Evolutionary conservation across 2,329 filamentous ascomycete species (phyloP).

Genomic region (Arachnomyces sp.): DNA sequence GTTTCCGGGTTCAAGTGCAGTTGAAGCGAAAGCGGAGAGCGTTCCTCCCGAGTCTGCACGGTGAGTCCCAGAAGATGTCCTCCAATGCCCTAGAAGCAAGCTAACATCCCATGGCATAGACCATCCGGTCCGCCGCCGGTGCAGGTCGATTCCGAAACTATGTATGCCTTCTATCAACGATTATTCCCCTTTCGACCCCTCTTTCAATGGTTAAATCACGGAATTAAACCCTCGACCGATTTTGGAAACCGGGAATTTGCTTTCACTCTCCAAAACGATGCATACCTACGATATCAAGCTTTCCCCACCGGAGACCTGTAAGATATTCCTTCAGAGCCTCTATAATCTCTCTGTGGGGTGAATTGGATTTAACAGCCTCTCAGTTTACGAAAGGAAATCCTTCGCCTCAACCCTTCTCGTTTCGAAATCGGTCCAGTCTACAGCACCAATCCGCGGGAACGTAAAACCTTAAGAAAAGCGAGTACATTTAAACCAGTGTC

Average conservation of each 20-base stretch:
- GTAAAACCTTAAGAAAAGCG: slow-evolving; percentile 75
- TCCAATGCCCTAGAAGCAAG: no score
- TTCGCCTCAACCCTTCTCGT: slow-evolving; percentile 79
- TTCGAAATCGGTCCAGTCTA: slow-evolving; percentile 99
- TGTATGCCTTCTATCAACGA: slow-evolving; percentile 91
- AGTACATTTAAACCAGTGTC: slow-evolving; percentile 76
- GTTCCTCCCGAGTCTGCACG: slow-evolving; percentile 34
- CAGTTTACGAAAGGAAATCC: slow-evolving; percentile 81
- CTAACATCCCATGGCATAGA: slow-evolving; percentile 14
- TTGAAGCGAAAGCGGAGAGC: slow-evolving; percentile 36
- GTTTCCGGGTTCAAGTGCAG: slow-evolving; percentile 48
- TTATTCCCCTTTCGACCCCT: slow-evolving; percentile 90
- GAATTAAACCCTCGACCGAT: slow-evolving; percentile 73
- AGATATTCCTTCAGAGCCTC: slow-evolving; percentile 19
- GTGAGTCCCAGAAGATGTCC: no score
- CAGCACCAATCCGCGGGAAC: slow-evolving; percentile 83
- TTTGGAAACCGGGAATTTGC: slow-evolving; percentile 94
- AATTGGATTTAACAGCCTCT: slow-evolving; percentile 13
- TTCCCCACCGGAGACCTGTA: slow-evolving; percentile 60
- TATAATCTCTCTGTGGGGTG: not conserved
- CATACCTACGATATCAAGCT: slow-evolving; percentile 86
- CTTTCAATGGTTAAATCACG: slow-evolving; percentile 98
- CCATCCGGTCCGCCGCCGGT: slow-evolving; percentile 31
- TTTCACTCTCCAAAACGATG: slow-evolving; percentile 86
- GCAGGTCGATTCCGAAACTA: slow-evolving; percentile 68